These are phyloP conservation scores for Termitomyces sp. DNA, from an alignment of 768 basidiomycete species.

Conservation along the genomic window DNA sequence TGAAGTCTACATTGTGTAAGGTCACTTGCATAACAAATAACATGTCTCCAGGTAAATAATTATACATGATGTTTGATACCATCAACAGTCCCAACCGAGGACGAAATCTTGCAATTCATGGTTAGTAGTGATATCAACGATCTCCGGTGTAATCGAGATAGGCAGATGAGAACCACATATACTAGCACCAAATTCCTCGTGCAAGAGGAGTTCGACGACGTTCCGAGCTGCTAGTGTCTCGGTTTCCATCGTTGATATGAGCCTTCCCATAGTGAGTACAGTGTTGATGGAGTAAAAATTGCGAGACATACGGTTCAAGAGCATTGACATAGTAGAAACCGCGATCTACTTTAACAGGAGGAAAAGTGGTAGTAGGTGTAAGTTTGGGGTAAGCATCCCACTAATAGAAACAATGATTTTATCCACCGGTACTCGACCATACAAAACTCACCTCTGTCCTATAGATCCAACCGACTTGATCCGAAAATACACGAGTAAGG, in stretches of 20 bases:
- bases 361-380: conserved; percentile 59
- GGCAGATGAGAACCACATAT: conserved; percentile 52
- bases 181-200: conserved; percentile 65
- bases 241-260: conserved; percentile 94
- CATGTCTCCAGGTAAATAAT: not conserved
- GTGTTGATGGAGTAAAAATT: not conserved
- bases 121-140: not conserved
- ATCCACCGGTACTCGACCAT: not conserved
- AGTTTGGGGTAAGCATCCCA: conserved; percentile 81
- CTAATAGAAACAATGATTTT: conserved; percentile 24
- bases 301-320: conserved; percentile 72
- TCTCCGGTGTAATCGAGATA: conserved; percentile 6
- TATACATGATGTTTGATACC: not conserved
- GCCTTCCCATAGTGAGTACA: conserved; percentile 30
- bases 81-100: conserved; percentile 74
- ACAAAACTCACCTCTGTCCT: conserved; percentile 61
- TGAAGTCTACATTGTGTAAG: not conserved
- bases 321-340: conserved; percentile 90
- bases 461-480: conserved; percentile 72
- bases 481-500: conserved; percentile 58
- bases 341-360: conserved; percentile 70
- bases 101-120: conserved; percentile 40
- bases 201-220: conserved; percentile 71
- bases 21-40: no score
- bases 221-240: conserved; percentile 82